Conservation (phyloP, 176 grass and related monocot species). For the Oryza coarctata region DNA sequence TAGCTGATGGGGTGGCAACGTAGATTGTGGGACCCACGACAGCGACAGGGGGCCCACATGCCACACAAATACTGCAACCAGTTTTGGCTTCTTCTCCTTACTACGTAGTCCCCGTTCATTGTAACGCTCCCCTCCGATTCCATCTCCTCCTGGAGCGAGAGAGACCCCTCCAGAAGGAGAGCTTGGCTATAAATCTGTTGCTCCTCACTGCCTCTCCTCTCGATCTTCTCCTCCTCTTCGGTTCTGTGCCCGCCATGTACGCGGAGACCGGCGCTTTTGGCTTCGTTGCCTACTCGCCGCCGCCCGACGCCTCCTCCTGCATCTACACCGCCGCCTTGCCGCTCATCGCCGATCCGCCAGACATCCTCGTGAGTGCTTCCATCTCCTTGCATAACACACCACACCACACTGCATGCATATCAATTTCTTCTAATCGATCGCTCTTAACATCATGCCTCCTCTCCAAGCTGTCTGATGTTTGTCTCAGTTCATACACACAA, state of each 20-base stretch:
- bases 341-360: neutral
- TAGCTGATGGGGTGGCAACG: neutral
- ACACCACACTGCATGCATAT: too few species aligned
- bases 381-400: neutral
- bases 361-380: slow-evolving; percentile 37
- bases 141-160: too few species aligned
- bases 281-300: slow-evolving; percentile 35
- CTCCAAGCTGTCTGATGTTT: too few species aligned
- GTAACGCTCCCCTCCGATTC: too few species aligned
- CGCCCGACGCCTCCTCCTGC: slow-evolving; percentile 24
- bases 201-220: too few species aligned
- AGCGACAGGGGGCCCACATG: neutral
- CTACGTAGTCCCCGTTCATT: too few species aligned
- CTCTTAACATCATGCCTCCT: too few species aligned
- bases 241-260: slow-evolving; percentile 62
- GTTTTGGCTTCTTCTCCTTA: neutral
- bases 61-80: neutral
- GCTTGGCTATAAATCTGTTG: slow-evolving; percentile 11
- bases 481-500: too few species aligned
- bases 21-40: neutral
- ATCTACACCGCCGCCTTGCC: neutral
- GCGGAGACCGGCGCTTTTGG: slow-evolving; percentile 40
- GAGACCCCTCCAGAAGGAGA: too few species aligned
- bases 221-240: too few species aligned
- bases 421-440: too few species aligned